Percentiles rank a stretch among this genome's conserved stretches.
Evolutionary conservation across 305 asterid genomes (phyloP).

Genomic region (Fraxinus velutina): DNA sequence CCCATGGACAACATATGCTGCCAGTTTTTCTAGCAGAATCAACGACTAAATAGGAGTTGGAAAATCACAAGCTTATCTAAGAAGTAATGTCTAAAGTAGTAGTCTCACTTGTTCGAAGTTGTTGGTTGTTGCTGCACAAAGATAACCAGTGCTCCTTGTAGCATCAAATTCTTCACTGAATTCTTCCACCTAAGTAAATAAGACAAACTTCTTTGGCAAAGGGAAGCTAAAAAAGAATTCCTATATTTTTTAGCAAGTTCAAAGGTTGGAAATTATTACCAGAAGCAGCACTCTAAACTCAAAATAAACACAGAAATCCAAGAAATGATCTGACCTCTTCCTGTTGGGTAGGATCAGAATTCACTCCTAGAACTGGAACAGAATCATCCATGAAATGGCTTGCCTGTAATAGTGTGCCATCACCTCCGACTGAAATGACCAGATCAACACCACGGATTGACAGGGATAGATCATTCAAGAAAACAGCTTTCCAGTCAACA

Average conservation of each 20-base stretch:
- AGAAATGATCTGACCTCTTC: slow-evolving; percentile 55
- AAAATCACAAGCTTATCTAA: not conserved
- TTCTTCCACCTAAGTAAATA: slow-evolving; percentile 53
- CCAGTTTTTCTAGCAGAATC: not conserved
- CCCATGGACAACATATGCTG: not conserved
- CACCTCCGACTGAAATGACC: slow-evolving; percentile 82
- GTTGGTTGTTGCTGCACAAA: slow-evolving; percentile 75
- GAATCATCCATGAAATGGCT: slow-evolving; percentile 79
- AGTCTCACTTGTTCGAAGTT: slow-evolving; percentile 71
- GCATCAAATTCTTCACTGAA: slow-evolving; percentile 76
- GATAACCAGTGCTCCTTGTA: slow-evolving; percentile 93
- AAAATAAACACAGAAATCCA: slow-evolving; percentile 6
- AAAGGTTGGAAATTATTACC: not conserved
- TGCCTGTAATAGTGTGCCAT: slow-evolving; percentile 81
- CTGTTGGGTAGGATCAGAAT: slow-evolving; percentile 85
- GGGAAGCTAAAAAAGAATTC: not conserved
- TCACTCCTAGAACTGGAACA: slow-evolving; percentile 81
- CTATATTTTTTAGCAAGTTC: not conserved
- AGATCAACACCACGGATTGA: slow-evolving; percentile 74
- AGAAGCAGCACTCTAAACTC: not conserved
- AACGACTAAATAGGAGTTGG: not conserved
- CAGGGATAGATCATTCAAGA: slow-evolving; percentile 48
- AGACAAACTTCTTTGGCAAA: slow-evolving; percentile 5
- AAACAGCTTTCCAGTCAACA: slow-evolving; percentile 57
- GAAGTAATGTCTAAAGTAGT: not conserved